Percentiles rank a stretch among this genome's conserved stretches.
phyloP scores from a whole-genome alignment of 2,329 filamentous ascomycete genomes.

The Rhytidhysteron rufulum region DNA sequence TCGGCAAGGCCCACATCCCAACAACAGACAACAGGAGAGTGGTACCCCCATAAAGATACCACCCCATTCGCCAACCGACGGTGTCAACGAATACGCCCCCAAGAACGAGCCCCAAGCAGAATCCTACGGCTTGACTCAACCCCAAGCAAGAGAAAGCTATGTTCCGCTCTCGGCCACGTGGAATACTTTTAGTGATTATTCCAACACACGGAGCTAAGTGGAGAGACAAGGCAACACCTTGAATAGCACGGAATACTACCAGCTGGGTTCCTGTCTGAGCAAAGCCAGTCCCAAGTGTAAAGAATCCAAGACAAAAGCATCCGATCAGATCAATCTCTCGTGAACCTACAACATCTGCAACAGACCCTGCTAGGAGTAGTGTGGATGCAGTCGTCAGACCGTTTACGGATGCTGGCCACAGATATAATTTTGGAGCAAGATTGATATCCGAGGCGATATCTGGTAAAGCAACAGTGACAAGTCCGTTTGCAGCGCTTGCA shows the following conservation, averaged over 20 bases:
- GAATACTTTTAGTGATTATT: slow-evolving; percentile 36
- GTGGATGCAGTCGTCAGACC: slow-evolving; percentile 45
- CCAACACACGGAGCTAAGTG: slow-evolving; percentile 46
- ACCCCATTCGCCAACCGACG: slow-evolving; percentile 48
- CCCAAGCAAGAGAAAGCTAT: slow-evolving; percentile 40
- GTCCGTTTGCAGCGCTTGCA: too few relatives aligned
- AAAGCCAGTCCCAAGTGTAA: slow-evolving; percentile 45
- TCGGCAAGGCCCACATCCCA: too few relatives aligned
- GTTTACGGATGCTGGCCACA: slow-evolving; percentile 33
- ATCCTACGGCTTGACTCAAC: slow-evolving; percentile 47
- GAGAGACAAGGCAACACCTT: slow-evolving; percentile 46
- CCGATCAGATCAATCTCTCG: slow-evolving; percentile 43
- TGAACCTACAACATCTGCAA: slow-evolving; percentile 50
- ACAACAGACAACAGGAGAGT: slow-evolving; percentile 34
- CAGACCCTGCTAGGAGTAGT: slow-evolving; percentile 47
- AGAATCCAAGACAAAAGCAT: slow-evolving; percentile 39
- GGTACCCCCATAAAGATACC: slow-evolving; percentile 36
- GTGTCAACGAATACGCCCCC: slow-evolving; percentile 48
- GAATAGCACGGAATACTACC: slow-evolving; percentile 43
- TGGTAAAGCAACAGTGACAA: too few relatives aligned
- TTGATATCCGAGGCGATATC: too few relatives aligned
- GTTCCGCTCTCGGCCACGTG: slow-evolving; percentile 22
- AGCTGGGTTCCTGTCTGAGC: slow-evolving; percentile 42
- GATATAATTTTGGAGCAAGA: too few relatives aligned
- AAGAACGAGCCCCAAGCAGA: slow-evolving; percentile 49